These are phyloP conservation scores for Xylaria sp. DNA, from an alignment of 2,329 filamentous ascomycete species.

Conservation along the genomic window DNA sequence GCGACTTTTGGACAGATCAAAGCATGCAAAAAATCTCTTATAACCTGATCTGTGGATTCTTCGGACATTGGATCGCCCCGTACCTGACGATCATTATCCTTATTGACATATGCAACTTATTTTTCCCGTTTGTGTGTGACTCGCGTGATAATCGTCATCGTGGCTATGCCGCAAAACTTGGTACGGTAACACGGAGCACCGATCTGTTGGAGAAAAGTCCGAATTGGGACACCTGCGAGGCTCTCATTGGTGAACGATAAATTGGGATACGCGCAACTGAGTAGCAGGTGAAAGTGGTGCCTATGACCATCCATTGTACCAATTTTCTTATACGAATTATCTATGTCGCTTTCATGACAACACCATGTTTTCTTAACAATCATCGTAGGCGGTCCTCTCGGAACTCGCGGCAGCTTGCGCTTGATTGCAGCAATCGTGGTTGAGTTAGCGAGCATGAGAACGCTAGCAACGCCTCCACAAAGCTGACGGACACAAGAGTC, in stretches of 20 bases:
- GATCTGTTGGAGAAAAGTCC: constrained; percentile 30
- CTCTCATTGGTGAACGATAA: constrained; percentile 33
- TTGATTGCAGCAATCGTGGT: constrained; percentile 3
- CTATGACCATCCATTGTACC: neutral
- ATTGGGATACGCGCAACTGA: neutral
- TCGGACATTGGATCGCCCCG: constrained; percentile 20
- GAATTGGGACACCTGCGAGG: constrained; percentile 33
- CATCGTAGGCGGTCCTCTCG: neutral
- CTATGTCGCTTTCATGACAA: neutral
- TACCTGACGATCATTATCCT: constrained; percentile 31
- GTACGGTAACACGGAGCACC: constrained; percentile 10
- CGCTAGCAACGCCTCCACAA: constrained; percentile 7
- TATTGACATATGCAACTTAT: neutral
- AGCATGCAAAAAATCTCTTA: constrained; percentile 1
- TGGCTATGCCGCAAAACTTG: constrained; percentile 17
- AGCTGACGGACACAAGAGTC: constrained; percentile 1
- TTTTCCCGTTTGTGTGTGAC: constrained; percentile 8
- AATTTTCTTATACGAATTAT: no score
- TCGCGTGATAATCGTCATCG: constrained; percentile 24
- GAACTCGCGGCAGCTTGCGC: constrained; percentile 13
- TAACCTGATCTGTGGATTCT: constrained; percentile 13
- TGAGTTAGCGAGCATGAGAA: constrained; percentile 8
- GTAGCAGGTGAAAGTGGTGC: neutral
- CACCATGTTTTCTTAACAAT: neutral
- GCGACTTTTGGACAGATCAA: constrained; percentile 21